Conservation (phyloP, 2,329 filamentous ascomycete genomes). For the Apiospora phragmitis region DNA sequence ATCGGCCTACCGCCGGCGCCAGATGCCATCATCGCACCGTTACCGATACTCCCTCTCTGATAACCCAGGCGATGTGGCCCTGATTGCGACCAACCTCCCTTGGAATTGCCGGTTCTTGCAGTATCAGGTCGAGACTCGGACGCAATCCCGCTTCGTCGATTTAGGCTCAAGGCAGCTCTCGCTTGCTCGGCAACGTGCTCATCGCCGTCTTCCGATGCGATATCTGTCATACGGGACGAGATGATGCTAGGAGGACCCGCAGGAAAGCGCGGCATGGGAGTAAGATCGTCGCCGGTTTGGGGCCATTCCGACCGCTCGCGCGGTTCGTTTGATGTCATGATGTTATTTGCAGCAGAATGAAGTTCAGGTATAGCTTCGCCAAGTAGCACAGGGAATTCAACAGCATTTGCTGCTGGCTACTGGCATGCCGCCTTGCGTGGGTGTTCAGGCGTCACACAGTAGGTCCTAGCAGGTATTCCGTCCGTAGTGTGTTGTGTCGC, state of each 20-base stretch:
- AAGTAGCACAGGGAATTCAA: background rate
- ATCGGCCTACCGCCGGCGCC: constrained; percentile 55
- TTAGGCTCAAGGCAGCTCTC: constrained; percentile 29
- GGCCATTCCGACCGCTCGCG: constrained; percentile 21
- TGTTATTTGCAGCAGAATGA: background rate
- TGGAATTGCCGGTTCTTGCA: constrained; percentile 52
- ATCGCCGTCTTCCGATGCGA: constrained; percentile 57
- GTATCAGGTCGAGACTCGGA: constrained; percentile 58
- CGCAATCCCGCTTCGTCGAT: constrained; percentile 39
- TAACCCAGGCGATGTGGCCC: constrained; percentile 56
- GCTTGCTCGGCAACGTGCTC: constrained; percentile 36
- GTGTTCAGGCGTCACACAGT: background rate
- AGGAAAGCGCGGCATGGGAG: constrained; percentile 39
- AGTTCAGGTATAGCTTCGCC: background rate
- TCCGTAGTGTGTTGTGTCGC: background rate
- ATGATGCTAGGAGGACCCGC: constrained; percentile 64
- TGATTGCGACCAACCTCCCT: constrained; percentile 53
- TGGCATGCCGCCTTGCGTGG: background rate
- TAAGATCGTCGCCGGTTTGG: constrained; percentile 39
- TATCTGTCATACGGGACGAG: constrained; percentile 71
- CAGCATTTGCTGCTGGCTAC: background rate
- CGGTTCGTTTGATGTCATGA: constrained; percentile 7
- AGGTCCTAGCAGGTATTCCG: background rate
- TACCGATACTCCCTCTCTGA: constrained; percentile 44
- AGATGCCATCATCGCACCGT: constrained; percentile 38